Evolutionary conservation across 2,329 filamentous ascomycete genomes (phyloP).

Genomic region (Aspergillus chevalieri): DNA sequence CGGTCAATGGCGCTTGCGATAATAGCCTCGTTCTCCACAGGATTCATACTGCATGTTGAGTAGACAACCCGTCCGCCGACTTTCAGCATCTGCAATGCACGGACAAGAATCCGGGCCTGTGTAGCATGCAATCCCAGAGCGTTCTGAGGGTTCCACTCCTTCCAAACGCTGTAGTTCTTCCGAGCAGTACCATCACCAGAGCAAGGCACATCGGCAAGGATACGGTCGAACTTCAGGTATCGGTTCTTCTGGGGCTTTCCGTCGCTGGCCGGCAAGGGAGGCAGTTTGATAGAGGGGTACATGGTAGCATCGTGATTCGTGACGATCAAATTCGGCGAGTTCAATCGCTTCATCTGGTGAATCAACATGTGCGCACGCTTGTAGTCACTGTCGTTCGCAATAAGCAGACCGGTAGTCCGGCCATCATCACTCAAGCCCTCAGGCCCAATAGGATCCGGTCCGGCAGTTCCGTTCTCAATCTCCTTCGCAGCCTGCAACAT

Average conservation of each 20-base stretch:
- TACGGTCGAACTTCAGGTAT: conserved; percentile 95
- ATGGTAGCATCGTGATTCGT: conserved; percentile 97
- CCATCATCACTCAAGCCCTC: conserved; percentile 67
- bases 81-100: conserved; percentile 92
- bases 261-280: conserved; percentile 49
- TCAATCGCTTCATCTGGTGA: conserved; percentile 94
- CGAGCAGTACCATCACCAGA: conserved; percentile 89
- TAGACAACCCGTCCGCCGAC: conserved; percentile 91
- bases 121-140: conserved; percentile 80
- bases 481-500: conserved; percentile 65
- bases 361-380: conserved; percentile 95
- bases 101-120: conserved; percentile 82
- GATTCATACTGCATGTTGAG: conserved; percentile 98
- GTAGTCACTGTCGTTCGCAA: conserved; percentile 96
- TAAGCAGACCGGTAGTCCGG: conserved; percentile 79
- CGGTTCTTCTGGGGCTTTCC: conserved; percentile 51
- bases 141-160: conserved; percentile 85
- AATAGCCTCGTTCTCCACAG: conserved; percentile 92
- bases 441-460: conserved; percentile 38
- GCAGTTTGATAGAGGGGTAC: conserved; percentile 87
- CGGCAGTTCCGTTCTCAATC: conserved; percentile 56
- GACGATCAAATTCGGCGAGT: conserved; percentile 92
- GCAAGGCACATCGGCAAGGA: conserved; percentile 93
- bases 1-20: conserved; percentile 80
- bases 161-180: conserved; percentile 93